Base-by-base conservation (phyloP, 169 alveolate genomes). In the Theileria parva region DNA sequence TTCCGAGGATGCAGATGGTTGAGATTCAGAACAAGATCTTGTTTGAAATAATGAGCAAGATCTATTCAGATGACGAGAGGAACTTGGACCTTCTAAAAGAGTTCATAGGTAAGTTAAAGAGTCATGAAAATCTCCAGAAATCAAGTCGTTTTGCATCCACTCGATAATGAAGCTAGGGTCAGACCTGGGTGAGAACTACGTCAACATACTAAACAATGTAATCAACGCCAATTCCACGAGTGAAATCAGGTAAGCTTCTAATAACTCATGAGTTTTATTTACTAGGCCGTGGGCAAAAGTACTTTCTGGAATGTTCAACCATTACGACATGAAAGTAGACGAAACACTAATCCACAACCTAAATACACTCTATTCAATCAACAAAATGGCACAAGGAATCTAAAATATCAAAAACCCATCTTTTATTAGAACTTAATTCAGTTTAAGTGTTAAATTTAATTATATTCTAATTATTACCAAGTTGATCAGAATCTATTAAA, bases 221-320 rank as follows among this genome's bases (percentile, higher is more conserved):
- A n/a, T 44, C 71, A 73, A 61, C 57, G 28, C 53, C 60, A 73
- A 30, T 53, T n/a, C 67, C 37, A 59, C 63, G 2, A 57, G 61
- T 17, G 80, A 73, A 59, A 37, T 73, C 48, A 73, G 70, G 80
- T 73, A 73, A 17, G 2, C 21, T 27, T 15, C 44, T 25, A 13
- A 7, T 60, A 17, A 15, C 17, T 17, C 48, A 53, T 11, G 17
- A 44, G 9, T 25, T 28, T 19, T 8, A 39, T 51, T 51, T 2
- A 27, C n/a, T 28, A 73, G 80, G 57, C 70, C 80, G 21, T 73
- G 80, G 80, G 80, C 80, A 2, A 59, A 73, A 6, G 61, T 73
- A 73, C 70, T 73, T 21, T 68, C 64, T 13, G 77, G 77, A 50
- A 68, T 68, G 64, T 51, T 63, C 50, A 63, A 63, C 71, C 44